phyloP scores from a whole-genome alignment of 2,329 filamentous ascomycete species.

The Aspergillus neotritici region DNA sequence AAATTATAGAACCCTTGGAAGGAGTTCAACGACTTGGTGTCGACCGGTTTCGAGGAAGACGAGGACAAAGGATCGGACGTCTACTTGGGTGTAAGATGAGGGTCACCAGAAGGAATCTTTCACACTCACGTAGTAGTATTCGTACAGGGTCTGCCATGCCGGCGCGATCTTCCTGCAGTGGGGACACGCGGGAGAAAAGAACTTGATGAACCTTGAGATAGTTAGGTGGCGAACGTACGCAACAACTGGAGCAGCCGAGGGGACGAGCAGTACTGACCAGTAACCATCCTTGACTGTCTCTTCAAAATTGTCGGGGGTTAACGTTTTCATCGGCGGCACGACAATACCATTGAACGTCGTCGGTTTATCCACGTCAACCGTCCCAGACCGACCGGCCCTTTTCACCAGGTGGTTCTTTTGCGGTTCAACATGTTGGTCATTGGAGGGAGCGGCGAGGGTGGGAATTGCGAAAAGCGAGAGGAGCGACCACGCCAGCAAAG shows the following conservation, averaged over 20 bases:
- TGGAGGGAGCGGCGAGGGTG: conserved; percentile 26
- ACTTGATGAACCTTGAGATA: conserved; percentile 45
- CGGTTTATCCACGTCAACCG: conserved; percentile 17
- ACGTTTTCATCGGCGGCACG: conserved; percentile 47
- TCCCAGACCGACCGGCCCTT: conserved; percentile 18
- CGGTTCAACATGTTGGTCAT: conserved; percentile 10
- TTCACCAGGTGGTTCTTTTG: conserved; percentile 22
- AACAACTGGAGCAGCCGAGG: not conserved
- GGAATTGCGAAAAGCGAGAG: conserved; percentile 33
- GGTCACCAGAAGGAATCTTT: not conserved
- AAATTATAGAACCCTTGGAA: conserved; percentile 86
- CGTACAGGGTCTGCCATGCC: conserved; percentile 85
- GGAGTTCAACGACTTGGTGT: conserved; percentile 51
- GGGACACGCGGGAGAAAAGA: conserved; percentile 50
- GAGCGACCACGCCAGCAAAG: conserved; percentile 34
- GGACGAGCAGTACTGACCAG: conserved; percentile 36
- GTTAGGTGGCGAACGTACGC: conserved; percentile 12
- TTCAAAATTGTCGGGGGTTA: conserved; percentile 45
- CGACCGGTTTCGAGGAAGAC: conserved; percentile 46
- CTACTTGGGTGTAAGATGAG: conserved; percentile 37
- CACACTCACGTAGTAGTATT: conserved; percentile 34
- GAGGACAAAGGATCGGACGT: conserved; percentile 67
- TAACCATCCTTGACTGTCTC: conserved; percentile 48
- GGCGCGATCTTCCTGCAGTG: conserved; percentile 79
- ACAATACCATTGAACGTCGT: conserved; percentile 49